Percentiles rank a stretch among this genome's conserved stretches.
Evolutionary conservation across 1,139 yeast genomes (phyloP).

Genomic region (Kazachstania sp.): DNA sequence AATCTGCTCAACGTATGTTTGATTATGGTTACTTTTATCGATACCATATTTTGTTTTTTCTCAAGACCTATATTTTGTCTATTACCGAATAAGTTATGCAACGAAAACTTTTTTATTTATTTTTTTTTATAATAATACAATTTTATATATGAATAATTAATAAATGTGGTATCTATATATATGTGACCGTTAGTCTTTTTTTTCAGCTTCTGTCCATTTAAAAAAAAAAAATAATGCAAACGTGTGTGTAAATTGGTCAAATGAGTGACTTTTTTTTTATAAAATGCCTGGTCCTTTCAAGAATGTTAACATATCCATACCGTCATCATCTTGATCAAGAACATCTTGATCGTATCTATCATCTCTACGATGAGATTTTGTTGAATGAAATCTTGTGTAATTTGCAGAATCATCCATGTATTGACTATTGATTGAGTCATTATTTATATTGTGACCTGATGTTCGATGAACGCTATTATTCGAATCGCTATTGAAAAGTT

Average conservation of each 20-base stretch:
- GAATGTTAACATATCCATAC: slow-evolving; percentile 18
- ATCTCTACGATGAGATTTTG: neutral
- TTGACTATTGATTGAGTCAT: neutral
- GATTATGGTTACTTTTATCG: too few relatives aligned
- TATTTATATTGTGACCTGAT: neutral
- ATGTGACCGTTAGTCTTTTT: neutral
- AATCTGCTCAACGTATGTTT: too few relatives aligned
- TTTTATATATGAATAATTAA: too few relatives aligned
- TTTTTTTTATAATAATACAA: too few relatives aligned
- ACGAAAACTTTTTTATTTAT: too few relatives aligned
- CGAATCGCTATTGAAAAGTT: neutral
- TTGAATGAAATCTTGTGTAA: neutral
- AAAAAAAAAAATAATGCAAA: neutral
- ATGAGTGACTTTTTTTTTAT: neutral
- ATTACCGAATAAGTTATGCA: too few relatives aligned
- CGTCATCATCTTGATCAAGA: slow-evolving; percentile 7
- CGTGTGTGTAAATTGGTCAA: neutral
- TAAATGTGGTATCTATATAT: neutral
- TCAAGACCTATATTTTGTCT: too few relatives aligned
- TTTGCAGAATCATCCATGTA: neutral
- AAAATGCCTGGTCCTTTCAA: slow-evolving; percentile 14
- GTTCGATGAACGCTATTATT: neutral
- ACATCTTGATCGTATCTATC: neutral
- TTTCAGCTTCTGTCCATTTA: neutral
- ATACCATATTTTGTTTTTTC: too few relatives aligned